phyloP scores from a whole-genome alignment of 371 early-diverging fungal genomes.

The Dichotomocladium elegans region DNA sequence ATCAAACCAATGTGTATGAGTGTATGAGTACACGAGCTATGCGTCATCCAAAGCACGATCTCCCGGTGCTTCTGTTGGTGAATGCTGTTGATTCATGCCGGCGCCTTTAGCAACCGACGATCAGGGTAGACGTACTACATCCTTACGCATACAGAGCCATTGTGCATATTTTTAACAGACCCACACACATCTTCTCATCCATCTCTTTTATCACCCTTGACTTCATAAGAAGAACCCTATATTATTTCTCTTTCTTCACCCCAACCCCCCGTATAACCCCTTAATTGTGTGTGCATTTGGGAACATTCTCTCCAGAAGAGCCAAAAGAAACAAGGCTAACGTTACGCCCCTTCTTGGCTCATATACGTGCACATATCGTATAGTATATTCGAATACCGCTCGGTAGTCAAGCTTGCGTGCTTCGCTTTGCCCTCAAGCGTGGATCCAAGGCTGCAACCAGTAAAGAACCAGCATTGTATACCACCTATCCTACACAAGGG shows the following conservation, averaged over 20 bases:
- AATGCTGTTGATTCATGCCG: not conserved
- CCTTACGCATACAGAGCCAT: too few species aligned
- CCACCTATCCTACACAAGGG: constrained; percentile 82
- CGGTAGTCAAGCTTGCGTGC: constrained; percentile 48
- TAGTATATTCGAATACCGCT: constrained; percentile 85
- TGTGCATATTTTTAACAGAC: not conserved
- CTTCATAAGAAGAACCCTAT: not conserved
- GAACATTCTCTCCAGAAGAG: constrained; percentile 19
- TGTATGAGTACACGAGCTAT: not conserved
- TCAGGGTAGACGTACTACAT: too few species aligned
- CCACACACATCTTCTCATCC: not conserved
- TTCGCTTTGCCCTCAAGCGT: constrained; percentile 79
- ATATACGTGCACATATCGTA: not conserved
- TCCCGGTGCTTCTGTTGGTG: not conserved
- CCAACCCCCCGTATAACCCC: not conserved
- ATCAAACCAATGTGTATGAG: too few species aligned
- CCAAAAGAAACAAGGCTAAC: too few species aligned
- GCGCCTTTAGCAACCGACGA: too few species aligned
- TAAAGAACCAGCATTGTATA: constrained; percentile 54
- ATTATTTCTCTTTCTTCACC: not conserved
- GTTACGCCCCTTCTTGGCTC: too few species aligned
- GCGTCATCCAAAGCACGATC: too few species aligned
- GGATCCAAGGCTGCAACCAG: constrained; percentile 70
- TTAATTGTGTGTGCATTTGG: too few species aligned
- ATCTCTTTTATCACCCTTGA: not conserved